Evolutionary conservation across 2,329 filamentous ascomycete species (phyloP).

Genomic region (Fusarium sp.): DNA sequence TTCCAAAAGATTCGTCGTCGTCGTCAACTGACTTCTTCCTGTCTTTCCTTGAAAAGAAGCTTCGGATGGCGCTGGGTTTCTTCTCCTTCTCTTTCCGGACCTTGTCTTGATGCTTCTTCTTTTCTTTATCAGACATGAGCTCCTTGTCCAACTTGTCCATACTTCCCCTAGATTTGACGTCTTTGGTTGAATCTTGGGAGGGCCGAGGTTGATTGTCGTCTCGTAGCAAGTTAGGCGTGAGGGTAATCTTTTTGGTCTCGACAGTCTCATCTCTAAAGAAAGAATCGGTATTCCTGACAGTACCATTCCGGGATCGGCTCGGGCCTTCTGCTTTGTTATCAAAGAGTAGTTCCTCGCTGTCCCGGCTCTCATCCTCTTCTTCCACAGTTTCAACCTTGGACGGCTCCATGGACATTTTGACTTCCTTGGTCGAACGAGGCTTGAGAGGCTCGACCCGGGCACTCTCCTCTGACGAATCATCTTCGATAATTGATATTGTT

Average conservation of each 20-base stretch:
- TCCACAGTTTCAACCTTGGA: slow-evolving; percentile 52
- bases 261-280: slow-evolving; percentile 97
- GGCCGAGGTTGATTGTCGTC: slow-evolving; percentile 78
- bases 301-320: slow-evolving; percentile 83
- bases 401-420: slow-evolving; percentile 52
- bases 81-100: slow-evolving; percentile 81
- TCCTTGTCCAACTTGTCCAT: slow-evolving; percentile 75
- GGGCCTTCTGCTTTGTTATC: slow-evolving; percentile 65
- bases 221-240: slow-evolving; percentile 91
- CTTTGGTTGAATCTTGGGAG: slow-evolving; percentile 62
- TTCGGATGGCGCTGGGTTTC: slow-evolving; percentile 69
- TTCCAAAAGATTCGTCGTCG: slow-evolving; percentile 72
- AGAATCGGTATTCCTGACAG: slow-evolving; percentile 90
- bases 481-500: slow-evolving; percentile 49
- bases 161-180: slow-evolving; percentile 71
- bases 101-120: slow-evolving; percentile 78
- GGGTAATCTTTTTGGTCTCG: slow-evolving; percentile 96
- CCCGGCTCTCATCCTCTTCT: slow-evolving; percentile 55
- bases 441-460: slow-evolving; percentile 70
- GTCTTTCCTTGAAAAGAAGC: slow-evolving; percentile 73
- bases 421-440: slow-evolving; percentile 60
- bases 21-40: slow-evolving; percentile 70
- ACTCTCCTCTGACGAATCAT: slow-evolving; percentile 62
- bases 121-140: slow-evolving; percentile 75
- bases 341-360: slow-evolving; percentile 77